Conservation (phyloP, 768 basidiomycete genomes). For the Rhodotorula paludigena region DNA sequence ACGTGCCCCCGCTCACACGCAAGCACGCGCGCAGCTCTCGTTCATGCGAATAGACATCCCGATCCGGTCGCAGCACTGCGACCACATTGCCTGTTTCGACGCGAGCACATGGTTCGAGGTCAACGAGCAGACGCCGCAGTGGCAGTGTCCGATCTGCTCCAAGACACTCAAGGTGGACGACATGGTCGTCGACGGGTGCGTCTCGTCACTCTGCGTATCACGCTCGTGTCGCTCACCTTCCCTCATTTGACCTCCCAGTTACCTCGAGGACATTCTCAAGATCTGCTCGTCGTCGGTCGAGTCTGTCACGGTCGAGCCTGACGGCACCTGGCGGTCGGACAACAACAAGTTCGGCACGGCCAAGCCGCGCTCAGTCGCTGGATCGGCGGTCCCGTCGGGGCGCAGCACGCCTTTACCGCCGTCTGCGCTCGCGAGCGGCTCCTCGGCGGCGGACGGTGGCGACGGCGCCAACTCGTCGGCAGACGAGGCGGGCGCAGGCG, state of each 20-base stretch:
- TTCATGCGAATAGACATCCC: constrained; percentile 79
- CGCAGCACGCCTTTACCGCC: background rate
- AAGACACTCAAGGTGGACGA: constrained; percentile 69
- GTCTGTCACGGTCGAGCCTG: constrained; percentile 86
- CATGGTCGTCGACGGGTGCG: constrained; percentile 85
- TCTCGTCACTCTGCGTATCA: background rate
- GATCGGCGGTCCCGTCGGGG: background rate
- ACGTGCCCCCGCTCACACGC: constrained; percentile 7
- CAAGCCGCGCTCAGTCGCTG: background rate
- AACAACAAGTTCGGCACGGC: constrained; percentile 69
- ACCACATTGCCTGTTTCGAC: constrained; percentile 93
- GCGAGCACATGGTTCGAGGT: constrained; percentile 87
- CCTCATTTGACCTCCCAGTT: constrained; percentile 57
- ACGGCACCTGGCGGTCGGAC: constrained; percentile 91
- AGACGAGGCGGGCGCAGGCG: constrained; percentile 42
- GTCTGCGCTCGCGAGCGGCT: background rate
- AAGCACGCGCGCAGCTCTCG: constrained; percentile 57
- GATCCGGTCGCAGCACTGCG: constrained; percentile 77
- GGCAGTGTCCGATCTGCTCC: constrained; percentile 91
- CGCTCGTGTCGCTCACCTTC: no score
- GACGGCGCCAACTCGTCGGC: constrained; percentile 42
- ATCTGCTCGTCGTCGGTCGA: constrained; percentile 73
- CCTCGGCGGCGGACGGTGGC: constrained; percentile 36
- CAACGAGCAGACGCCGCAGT: constrained; percentile 95
- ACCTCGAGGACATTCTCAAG: constrained; percentile 77